Evolutionary conservation across 176 grass and related monocot species (phyloP).

Genomic region (Cenchrus americanus): DNA sequence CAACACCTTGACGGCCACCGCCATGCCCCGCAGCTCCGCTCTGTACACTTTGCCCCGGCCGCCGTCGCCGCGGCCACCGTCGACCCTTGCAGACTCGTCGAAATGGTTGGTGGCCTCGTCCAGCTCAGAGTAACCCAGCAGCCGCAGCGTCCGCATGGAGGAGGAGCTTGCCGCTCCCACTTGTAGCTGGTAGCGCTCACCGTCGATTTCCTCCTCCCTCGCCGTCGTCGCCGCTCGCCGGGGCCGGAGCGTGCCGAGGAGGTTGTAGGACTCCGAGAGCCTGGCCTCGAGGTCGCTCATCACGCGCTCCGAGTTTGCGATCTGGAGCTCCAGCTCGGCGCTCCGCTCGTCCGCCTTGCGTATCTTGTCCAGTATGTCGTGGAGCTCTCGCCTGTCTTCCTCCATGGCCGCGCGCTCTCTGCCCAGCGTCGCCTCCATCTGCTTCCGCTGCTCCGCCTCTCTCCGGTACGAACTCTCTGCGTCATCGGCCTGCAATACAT

Average conservation of each 20-base stretch:
- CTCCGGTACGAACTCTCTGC: slow-evolving; percentile 46
- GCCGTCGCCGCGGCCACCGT: slow-evolving; percentile 13
- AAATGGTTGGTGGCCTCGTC: slow-evolving; percentile 54
- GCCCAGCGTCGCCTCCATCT: slow-evolving; percentile 55
- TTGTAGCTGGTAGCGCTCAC: neutral
- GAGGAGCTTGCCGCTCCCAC: neutral
- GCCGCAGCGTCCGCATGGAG: neutral
- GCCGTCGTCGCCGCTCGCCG: neutral
- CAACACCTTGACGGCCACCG: slow-evolving; percentile 60
- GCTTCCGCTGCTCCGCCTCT: slow-evolving; percentile 56
- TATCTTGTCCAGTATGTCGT: slow-evolving; percentile 50
- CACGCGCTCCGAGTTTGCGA: slow-evolving; percentile 27
- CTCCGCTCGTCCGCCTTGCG: slow-evolving; percentile 36
- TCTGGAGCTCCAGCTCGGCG: slow-evolving; percentile 49
- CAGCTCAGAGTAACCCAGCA: slow-evolving; percentile 49
- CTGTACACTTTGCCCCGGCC: slow-evolving; percentile 51
- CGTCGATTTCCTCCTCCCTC: neutral
- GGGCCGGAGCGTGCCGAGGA: slow-evolving; percentile 50
- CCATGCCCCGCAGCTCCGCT: slow-evolving; percentile 37
- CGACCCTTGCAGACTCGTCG: slow-evolving; percentile 51
- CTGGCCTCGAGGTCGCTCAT: slow-evolving; percentile 42
- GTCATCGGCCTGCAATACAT: slow-evolving; percentile 43
- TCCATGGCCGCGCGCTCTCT: slow-evolving; percentile 55
- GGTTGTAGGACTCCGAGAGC: slow-evolving; percentile 53
- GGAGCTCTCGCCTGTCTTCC: slow-evolving; percentile 53